Evolutionary conservation across 768 basidiomycete species (phyloP).

Genomic region (Hemileccinum rubropunctum): DNA sequence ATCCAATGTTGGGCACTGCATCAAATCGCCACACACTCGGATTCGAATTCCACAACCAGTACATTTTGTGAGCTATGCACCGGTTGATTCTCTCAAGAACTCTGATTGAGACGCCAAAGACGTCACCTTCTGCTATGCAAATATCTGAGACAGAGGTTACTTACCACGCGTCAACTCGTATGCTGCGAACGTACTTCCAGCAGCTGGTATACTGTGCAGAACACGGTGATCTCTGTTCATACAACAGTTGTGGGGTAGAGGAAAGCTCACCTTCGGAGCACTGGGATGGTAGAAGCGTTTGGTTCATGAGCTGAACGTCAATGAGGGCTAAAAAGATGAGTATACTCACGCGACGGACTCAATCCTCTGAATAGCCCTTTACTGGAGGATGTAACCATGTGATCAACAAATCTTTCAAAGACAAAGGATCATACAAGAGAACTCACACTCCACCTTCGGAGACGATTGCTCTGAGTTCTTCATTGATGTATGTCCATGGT

Average conservation of each 20-base stretch:
- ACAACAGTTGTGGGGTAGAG: background rate
- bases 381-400: constrained; percentile 18
- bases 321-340: background rate
- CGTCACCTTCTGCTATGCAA: background rate
- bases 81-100: constrained; percentile 25
- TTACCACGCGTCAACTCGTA: constrained; percentile 80
- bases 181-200: constrained; percentile 85
- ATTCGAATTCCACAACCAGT: too few relatives aligned
- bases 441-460: constrained; percentile 73
- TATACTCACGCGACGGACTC: constrained; percentile 67
- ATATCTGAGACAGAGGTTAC: constrained; percentile 8
- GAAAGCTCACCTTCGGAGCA: constrained; percentile 54
- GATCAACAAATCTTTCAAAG: background rate
- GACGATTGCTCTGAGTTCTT: constrained; percentile 66
- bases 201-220: constrained; percentile 74
- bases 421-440: background rate
- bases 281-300: constrained; percentile 29
- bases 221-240: background rate
- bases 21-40: too few relatives aligned
- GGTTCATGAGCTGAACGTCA: background rate
- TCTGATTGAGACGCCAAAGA: constrained; percentile 7
- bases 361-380: constrained; percentile 70
- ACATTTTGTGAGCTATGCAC: constrained; percentile 8
- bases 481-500: constrained; percentile 71
- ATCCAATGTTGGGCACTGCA: too few relatives aligned